These are phyloP conservation scores for Guyanaporus albipodus DNA, from an alignment of 768 basidiomycete genomes.

Conservation along the genomic window DNA sequence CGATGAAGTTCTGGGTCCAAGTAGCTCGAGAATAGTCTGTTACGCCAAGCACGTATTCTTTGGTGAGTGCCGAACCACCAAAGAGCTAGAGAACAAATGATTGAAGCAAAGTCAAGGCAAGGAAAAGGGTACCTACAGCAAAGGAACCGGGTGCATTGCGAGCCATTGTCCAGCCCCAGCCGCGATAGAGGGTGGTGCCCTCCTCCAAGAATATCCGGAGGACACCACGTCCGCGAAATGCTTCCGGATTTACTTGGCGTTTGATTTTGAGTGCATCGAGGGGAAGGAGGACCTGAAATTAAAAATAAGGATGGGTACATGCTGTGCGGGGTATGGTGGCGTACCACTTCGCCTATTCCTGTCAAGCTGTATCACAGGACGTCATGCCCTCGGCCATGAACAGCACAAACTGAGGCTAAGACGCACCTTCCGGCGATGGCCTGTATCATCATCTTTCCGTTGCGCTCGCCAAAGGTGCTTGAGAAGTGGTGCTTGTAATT, in stretches of 20 bases:
- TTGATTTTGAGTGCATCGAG: slow-evolving; percentile 98
- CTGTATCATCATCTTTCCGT: slow-evolving; percentile 94
- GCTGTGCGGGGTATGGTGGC: slow-evolving; percentile 11
- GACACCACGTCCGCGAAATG: slow-evolving; percentile 91
- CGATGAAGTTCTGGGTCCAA: slow-evolving; percentile 95
- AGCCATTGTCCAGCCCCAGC: slow-evolving; percentile 99
- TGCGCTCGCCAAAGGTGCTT: slow-evolving; percentile 85
- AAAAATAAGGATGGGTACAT: background rate
- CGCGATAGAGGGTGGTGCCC: slow-evolving; percentile 87
- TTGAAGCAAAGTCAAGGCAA: background rate
- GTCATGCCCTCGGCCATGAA: background rate
- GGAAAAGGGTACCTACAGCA: slow-evolving; percentile 56
- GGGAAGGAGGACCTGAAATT: slow-evolving; percentile 76
- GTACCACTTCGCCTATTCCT: slow-evolving; percentile 91
- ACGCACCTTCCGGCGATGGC: slow-evolving; percentile 88
- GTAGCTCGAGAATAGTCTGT: slow-evolving; percentile 92
- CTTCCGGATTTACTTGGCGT: slow-evolving; percentile 97
- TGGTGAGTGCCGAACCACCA: slow-evolving; percentile 91
- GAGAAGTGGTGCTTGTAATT: slow-evolving; percentile 82
- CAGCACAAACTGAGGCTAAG: background rate
- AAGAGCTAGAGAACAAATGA: slow-evolving; percentile 66
- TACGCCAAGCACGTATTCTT: slow-evolving; percentile 88
- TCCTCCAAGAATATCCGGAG: slow-evolving; percentile 89
- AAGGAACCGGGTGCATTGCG: slow-evolving; percentile 96
- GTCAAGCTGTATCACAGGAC: slow-evolving; percentile 44